These are phyloP conservation scores for Hydnomerulius pinastri DNA, from an alignment of 768 basidiomycete species.

Conservation along the genomic window DNA sequence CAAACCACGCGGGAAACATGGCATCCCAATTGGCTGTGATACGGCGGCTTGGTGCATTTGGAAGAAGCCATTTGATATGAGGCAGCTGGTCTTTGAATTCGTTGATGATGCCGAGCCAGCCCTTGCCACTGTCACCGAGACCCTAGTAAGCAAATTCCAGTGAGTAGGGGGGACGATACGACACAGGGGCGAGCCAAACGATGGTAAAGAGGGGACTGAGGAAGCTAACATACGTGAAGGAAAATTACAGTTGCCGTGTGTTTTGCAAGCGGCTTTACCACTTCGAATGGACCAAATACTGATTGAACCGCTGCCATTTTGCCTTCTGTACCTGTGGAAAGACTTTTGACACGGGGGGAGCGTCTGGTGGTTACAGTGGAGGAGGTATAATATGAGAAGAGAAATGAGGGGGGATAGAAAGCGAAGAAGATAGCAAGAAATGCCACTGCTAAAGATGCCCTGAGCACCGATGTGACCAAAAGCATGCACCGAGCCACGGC, in stretches of 20 bases:
- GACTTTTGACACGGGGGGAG: background rate
- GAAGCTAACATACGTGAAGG: slow-evolving; percentile 64
- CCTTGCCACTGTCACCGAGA: slow-evolving; percentile 71
- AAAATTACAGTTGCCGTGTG: slow-evolving; percentile 91
- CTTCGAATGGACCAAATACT: slow-evolving; percentile 38
- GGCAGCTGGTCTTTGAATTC: slow-evolving; percentile 60
- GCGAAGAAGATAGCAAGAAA: slow-evolving; percentile 7
- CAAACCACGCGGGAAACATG: slow-evolving; percentile 84
- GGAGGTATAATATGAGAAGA: background rate
- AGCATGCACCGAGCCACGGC: background rate
- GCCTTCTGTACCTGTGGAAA: background rate
- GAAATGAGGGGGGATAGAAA: background rate
- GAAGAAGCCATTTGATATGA: slow-evolving; percentile 86
- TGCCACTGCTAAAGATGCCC: slow-evolving; percentile 3
- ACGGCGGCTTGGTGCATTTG: slow-evolving; percentile 38
- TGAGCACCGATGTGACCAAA: slow-evolving; percentile 1
- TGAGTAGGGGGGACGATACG: slow-evolving; percentile 7
- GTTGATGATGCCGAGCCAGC: slow-evolving; percentile 77
- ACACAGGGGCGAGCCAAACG: slow-evolving; percentile 4
- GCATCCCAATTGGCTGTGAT: slow-evolving; percentile 76
- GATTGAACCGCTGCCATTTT: slow-evolving; percentile 20
- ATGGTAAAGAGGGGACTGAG: background rate
- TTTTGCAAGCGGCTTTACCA: slow-evolving; percentile 53
- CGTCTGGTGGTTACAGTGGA: background rate
- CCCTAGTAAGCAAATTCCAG: slow-evolving; percentile 46